These are phyloP conservation scores for Globisporangium okanoganense DNA, from an alignment of 352 stramenopile genomes.

Conservation along the genomic window DNA sequence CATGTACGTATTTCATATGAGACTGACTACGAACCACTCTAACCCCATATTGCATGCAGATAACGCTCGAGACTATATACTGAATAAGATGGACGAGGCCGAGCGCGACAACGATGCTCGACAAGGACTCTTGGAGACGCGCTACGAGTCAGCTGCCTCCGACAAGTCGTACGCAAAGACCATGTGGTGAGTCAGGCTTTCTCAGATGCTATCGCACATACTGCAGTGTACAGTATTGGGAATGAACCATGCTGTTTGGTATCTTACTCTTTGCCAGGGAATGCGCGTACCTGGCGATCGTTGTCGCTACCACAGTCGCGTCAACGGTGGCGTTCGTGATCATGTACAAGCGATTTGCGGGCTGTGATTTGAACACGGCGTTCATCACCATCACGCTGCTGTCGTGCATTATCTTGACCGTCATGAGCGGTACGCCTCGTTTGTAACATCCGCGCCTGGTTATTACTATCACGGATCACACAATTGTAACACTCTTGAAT, in stretches of 20 bases:
- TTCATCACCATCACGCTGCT: conserved; percentile 63
- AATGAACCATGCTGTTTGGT: not conserved
- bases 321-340: conserved; percentile 40
- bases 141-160: conserved; percentile 18
- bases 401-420: conserved; percentile 35
- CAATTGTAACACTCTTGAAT: not conserved
- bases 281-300: conserved; percentile 42
- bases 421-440: conserved; percentile 43
- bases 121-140: conserved; percentile 40
- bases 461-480: no score
- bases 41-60: conserved; percentile 37
- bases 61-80: conserved; percentile 56
- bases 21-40: no score
- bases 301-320: conserved; percentile 29
- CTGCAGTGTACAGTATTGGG: not conserved
- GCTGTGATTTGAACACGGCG: conserved; percentile 46
- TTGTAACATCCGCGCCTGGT: no score
- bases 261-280: conserved; percentile 38
- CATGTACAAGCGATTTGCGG: conserved; percentile 49
- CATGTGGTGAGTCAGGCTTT: conserved; percentile 16
- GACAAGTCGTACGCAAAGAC: conserved; percentile 18
- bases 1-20: conserved; percentile 30
- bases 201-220: not conserved
- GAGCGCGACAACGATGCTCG: conserved; percentile 52
- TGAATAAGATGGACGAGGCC: conserved; percentile 64